These are phyloP conservation scores for Colletotrichum higginsianum DNA, from an alignment of 2,329 filamentous ascomycete species.

Conservation along the genomic window DNA sequence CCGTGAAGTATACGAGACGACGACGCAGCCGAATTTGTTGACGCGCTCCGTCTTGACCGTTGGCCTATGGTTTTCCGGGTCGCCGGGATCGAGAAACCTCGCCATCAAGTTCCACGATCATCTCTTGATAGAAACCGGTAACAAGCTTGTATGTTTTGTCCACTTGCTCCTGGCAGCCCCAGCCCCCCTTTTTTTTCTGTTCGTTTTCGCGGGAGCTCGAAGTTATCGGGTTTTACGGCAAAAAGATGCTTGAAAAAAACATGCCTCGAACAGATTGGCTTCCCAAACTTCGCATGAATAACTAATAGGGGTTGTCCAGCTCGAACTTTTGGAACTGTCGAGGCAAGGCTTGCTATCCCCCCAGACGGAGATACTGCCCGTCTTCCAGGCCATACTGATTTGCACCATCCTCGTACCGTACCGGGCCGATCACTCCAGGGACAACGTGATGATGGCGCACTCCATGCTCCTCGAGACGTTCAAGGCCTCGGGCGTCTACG, in stretches of 20 bases:
- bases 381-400: conserved; percentile 30
- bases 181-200: not conserved
- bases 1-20: conserved; percentile 24
- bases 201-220: no score
- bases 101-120: conserved; percentile 27
- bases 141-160: conserved; percentile 19
- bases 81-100: not conserved
- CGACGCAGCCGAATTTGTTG: conserved; percentile 14
- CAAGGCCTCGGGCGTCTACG: conserved; percentile 25
- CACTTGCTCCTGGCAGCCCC: no score
- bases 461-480: conserved; percentile 32
- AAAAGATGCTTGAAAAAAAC: no score
- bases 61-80: conserved; percentile 28
- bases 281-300: no score
- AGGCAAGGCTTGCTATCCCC: conserved; percentile 26
- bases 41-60: conserved; percentile 26
- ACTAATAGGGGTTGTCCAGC: conserved; percentile 5
- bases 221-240: no score
- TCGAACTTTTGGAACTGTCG: conserved; percentile 26
- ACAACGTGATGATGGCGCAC: conserved; percentile 35
- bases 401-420: conserved; percentile 31
- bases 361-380: conserved; percentile 9
- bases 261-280: no score
- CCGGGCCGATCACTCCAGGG: conserved; percentile 26
- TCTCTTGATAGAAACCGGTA: conserved; percentile 19